Conservation (phyloP, 1,284 basidiomycete genomes). For the Pseudozyma hubeiensis region DNA sequence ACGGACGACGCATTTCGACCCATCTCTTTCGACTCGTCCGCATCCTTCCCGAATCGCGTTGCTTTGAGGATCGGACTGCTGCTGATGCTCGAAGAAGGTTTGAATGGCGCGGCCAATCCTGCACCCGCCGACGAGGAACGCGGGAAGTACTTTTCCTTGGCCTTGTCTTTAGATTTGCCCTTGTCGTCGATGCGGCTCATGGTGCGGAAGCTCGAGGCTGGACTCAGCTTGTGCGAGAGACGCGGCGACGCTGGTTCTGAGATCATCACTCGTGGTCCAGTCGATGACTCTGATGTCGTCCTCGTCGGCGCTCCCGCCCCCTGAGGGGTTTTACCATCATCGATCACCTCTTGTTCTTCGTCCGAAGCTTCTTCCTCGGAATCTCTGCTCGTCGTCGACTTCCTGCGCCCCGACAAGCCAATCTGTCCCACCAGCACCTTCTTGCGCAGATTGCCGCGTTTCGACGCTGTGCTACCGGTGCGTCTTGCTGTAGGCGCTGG, state of each 20-base stretch:
- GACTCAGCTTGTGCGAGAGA: constrained; percentile 15
- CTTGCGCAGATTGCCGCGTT: constrained; percentile 38
- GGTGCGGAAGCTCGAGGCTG: constrained; percentile 21
- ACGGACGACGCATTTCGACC: constrained; percentile 26
- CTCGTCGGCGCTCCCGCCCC: not conserved
- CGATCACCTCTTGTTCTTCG: constrained; percentile 10
- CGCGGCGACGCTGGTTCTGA: constrained; percentile 33
- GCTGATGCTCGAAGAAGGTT: constrained; percentile 12
- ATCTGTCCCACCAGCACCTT: constrained; percentile 48
- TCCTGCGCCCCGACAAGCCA: constrained; percentile 28
- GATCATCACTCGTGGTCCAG: constrained; percentile 41
- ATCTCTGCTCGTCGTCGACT: constrained; percentile 4
- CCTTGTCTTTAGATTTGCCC: constrained; percentile 9
- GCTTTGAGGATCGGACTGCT: constrained; percentile 30
- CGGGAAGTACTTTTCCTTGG: constrained; percentile 43
- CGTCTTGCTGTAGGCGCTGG: constrained; percentile 6
- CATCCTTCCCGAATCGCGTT: constrained; percentile 11
- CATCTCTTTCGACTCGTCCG: not conserved
- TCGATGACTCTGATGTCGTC: constrained; percentile 11
- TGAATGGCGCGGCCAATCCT: constrained; percentile 25
- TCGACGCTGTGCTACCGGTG: constrained; percentile 7
- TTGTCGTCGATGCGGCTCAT: constrained; percentile 15
- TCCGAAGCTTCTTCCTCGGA: constrained; percentile 12
- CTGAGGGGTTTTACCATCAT: not conserved
- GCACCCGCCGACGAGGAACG: constrained; percentile 47